Evolutionary conservation across 2,329 filamentous ascomycete species (phyloP), one percentile per base, ranked within the genome.

Genomic region (Grosmannia penicillata): DNA sequence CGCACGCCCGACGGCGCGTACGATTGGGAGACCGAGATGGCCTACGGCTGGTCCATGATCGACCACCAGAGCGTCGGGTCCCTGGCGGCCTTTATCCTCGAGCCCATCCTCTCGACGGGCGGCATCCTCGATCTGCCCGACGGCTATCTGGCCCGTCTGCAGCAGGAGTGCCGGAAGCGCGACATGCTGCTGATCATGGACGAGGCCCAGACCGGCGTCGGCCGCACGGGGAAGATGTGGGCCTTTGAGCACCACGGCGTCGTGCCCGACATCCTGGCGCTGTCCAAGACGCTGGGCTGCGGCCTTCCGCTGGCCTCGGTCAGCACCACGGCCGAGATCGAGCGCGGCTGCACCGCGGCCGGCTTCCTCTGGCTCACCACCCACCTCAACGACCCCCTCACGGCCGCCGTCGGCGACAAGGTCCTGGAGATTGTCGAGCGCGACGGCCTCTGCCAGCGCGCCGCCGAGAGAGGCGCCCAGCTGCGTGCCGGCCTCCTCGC

Each of bases 21-120:
- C 44, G 75, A 81, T 49, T 81, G 75, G 75, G 60, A 74, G 45
- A 66, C 70, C 0, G 76, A 81, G 50, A 55, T 81, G 13, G 64
- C 74, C 10, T 79, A 70, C 46, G 73, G 70, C 15, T 79, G 70
- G 61, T 57, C 59, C n/a, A 59, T 79, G 54, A 56, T 80, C 31
- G 74, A 79, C 46, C 56, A 60, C 5, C 67, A 73, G 42, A 70
- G 62, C 1, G 64, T 66, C 15, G 75, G 74, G 0, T 76, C 72
- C 0, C 60, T 80, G 0, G 73, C 75, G 0, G 75, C 75, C 0
- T 66, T 74, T 24, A 72, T 80, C 39, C 53, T 78, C 36, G 74
- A 79, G 48, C 70, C 69, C 1, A 75, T 78, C 26, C 59, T 73
- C 0, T 68, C 67, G 14, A 53, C 59, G 0, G 72, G 68, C 0